Base-by-base conservation (phyloP, 1,284 basidiomycete species). In the Chondrostereum purpureum region DNA sequence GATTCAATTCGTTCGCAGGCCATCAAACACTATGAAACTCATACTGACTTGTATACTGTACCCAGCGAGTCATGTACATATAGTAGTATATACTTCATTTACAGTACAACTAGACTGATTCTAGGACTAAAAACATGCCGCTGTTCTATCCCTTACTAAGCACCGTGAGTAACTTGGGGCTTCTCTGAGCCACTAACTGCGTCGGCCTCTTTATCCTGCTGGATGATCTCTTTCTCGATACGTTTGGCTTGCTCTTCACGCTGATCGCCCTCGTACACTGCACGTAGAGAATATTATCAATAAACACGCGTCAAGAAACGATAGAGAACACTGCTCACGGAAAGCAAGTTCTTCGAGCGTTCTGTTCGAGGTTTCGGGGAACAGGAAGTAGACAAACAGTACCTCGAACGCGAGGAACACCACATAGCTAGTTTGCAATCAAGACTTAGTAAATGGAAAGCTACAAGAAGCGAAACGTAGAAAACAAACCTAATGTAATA, bases 261-360 rank as follows among this genome's bases (percentile, higher is more conserved):
- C 47, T 72, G 65, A 34, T 74, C 69, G 18, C 64, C 66, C 55
- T 76, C 75, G 57, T 70, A 76, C 52, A 77, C 74, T 76, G 47
- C 5, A 45, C 17, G 17, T 14, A 27, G 2, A 35, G 19, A 16
- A 37, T 5, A n/a, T n/a, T n/a, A n/a, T n/a, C n/a, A 45, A 39
- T 5, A 40, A 8, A 14, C 17, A 24, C 16, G 12, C 18, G 20
- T 18, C 12, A 34, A 10, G 33, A 39, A 11, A 39, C 8, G 14
- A 11, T 5, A 18, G 44, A 35, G 44, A 16, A 5, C n/a, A 10
- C 24, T 10, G 68, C 78, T 53, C 55, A 79, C 78, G 58, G 67
- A 80, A 80, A 1, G 77, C 67, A 12, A 81, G 61, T 55, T 80
- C 79, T 54, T 82, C 79, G 21, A 81, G 65, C 1, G 76, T 73